Base-by-base conservation (phyloP, 208 protist genomes). In the Wallacemonas sp. region DNA sequence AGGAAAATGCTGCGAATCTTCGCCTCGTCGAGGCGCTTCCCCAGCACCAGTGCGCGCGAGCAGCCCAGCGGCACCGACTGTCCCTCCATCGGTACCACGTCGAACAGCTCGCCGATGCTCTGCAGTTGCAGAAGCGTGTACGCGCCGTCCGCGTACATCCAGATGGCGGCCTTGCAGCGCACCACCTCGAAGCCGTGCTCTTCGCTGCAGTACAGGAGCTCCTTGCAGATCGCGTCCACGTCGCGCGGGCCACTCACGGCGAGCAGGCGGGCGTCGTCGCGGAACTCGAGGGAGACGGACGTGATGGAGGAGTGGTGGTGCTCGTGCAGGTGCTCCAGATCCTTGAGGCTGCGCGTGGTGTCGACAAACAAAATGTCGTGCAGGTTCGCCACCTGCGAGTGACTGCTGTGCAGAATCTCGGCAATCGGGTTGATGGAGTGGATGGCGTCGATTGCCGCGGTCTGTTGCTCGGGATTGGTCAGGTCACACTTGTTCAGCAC, bases 401-500 rank as follows among this genome's bases (percentile, higher is more conserved):
- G 75, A 28, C 65, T 74, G 36, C 79, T 85, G 42, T 39, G 65
- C 7, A 91, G 61, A 8, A 93, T 72, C 57, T 85, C 66, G 4
- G 84, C 86, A 4, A 84, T 59, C 5, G 91, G 86, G 66, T 97
- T 96, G 49, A 96, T 83, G 12, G 41, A 22, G 26, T 49, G 68
- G 29, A 96, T 74, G 23, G 70, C 68, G 23, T 11, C 63, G 33
- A 80, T 32, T 11, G 89, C 84, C 45, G 36, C 70, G 2, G 29
- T 57, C 57, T 89, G 82, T 61, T 93, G 82, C 41, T 69, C 72
- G n/a, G 50, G 79, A 7, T 72, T 81, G 39, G 81, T 65, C 32
- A 97, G 83, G 71, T 98, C 97, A 38, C 86, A 86, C 79, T 98
- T 98, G 79, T 98, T 98, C n/a, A 98, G 66, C 11, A 98, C 67